A percentile compares a stretch with the other conserved stretches of the same genome.
Conservation (phyloP, 2,329 filamentous ascomycete genomes). For the Erysiphe neolycopersici region DNA sequence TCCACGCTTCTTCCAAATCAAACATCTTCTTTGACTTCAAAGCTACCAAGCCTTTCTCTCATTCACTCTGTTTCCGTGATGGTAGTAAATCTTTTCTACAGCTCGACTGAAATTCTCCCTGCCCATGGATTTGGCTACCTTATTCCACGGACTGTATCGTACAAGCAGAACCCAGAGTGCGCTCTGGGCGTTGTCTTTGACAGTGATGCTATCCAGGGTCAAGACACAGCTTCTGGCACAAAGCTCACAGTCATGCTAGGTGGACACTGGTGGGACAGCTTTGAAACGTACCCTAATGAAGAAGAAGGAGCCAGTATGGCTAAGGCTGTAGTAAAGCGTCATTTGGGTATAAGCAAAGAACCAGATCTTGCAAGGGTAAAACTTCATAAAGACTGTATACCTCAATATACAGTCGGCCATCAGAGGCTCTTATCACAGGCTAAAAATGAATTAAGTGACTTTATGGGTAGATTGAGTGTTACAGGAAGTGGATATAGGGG, state of each 20-base stretch:
- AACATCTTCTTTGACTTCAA: constrained; percentile 26
- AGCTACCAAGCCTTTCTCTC: constrained; percentile 22
- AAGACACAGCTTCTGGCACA: constrained; percentile 35
- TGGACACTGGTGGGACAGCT: constrained; percentile 67
- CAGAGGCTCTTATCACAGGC: constrained; percentile 8
- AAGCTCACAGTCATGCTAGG: constrained; percentile 90
- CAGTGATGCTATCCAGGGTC: constrained; percentile 22
- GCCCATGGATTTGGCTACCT: constrained; percentile 73
- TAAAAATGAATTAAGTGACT: constrained; percentile 9
- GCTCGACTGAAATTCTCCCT: constrained; percentile 29
- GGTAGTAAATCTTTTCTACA: constrained; percentile 77
- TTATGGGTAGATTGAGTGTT: constrained; percentile 13
- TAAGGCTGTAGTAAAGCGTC: constrained; percentile 38
- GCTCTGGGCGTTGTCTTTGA: constrained; percentile 87
- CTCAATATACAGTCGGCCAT: constrained; percentile 71
- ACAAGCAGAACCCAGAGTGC: constrained; percentile 51
- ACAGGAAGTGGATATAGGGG: constrained; percentile 23
- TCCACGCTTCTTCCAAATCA: constrained; percentile 18
- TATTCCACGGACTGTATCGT: constrained; percentile 46
- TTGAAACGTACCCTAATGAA: constrained; percentile 30
- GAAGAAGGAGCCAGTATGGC: constrained; percentile 45
- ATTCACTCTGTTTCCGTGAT: constrained; percentile 55
- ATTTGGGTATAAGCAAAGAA: constrained; percentile 39
- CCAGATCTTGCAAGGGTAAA: constrained; percentile 34
- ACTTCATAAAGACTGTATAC: constrained; percentile 49